Conservation (phyloP, 1,139 yeast species). For the Petasospora fabianii region DNA sequence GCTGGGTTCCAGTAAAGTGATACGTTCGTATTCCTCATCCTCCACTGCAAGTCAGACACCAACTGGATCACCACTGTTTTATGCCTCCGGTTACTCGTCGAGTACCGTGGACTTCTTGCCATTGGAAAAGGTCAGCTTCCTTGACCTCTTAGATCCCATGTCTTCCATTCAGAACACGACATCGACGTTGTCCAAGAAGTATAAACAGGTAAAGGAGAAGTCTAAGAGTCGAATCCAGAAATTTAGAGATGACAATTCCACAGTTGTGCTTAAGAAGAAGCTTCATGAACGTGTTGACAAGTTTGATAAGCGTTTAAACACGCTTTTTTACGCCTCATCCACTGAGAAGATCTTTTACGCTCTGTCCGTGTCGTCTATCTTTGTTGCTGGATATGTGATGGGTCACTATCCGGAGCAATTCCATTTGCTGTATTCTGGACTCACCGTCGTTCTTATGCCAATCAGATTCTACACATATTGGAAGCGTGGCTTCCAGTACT, state of each 20-base stretch:
- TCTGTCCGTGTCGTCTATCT: constrained; percentile 62
- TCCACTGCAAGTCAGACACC: too few relatives aligned
- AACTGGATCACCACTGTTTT: constrained; percentile 26
- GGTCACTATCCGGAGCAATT: constrained; percentile 76
- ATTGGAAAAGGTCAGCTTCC: constrained; percentile 31
- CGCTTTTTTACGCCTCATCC: constrained; percentile 50
- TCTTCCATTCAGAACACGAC: constrained; percentile 30
- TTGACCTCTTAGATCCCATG: constrained; percentile 37
- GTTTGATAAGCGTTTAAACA: constrained; percentile 55
- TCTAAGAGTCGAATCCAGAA: constrained; percentile 20
- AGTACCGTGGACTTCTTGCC: constrained; percentile 21
- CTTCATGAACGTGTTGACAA: constrained; percentile 41
- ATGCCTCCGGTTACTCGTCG: constrained; percentile 15
- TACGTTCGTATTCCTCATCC: too few relatives aligned
- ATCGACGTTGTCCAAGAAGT: constrained; percentile 26
- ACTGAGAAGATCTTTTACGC: constrained; percentile 86
- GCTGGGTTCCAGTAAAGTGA: too few relatives aligned
- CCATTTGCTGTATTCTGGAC: constrained; percentile 68
- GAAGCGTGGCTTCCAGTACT: constrained; percentile 77
- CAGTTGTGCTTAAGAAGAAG: constrained; percentile 28
- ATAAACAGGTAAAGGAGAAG: constrained; percentile 31
- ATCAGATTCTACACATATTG: constrained; percentile 80
- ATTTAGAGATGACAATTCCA: constrained; percentile 19
- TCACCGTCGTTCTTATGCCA: constrained; percentile 70
- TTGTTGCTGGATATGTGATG: constrained; percentile 69